A percentile compares a stretch with the other conserved stretches of the same genome.
These are phyloP conservation scores for Solanum tarapatanum DNA, from an alignment of 257 asterid species.

Conservation along the genomic window DNA sequence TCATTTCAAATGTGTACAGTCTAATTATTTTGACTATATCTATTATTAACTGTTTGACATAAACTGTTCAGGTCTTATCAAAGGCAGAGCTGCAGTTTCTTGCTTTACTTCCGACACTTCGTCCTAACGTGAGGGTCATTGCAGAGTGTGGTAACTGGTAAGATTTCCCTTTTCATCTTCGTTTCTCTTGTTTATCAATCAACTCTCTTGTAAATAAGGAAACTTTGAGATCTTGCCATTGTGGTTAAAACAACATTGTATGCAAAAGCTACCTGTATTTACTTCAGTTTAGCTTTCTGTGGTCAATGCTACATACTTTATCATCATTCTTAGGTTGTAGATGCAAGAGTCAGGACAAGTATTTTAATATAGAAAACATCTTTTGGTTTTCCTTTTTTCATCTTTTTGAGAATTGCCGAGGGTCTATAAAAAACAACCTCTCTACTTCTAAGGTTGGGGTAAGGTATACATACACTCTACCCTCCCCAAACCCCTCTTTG, in stretches of 20 bases:
- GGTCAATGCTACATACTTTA: not conserved
- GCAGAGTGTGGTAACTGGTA: conserved; percentile 95
- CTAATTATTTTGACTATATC: not conserved
- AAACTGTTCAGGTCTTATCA: too few relatives aligned
- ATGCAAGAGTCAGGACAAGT: not conserved
- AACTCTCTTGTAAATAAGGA: not conserved
- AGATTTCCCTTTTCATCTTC: not conserved
- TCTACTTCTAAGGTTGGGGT: not conserved
- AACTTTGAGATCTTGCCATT: not conserved
- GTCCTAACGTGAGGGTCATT: conserved; percentile 69
- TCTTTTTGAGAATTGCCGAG: not conserved
- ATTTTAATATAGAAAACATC: not conserved
- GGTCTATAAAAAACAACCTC: not conserved
- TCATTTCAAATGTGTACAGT: not conserved
- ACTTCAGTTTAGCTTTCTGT: not conserved
- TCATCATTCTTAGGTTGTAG: not conserved
- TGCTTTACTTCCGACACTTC: not conserved
- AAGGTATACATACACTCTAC: not conserved
- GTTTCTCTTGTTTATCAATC: not conserved
- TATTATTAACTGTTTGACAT: too few relatives aligned
- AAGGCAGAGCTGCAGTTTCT: too few relatives aligned
- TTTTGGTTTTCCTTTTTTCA: not conserved
- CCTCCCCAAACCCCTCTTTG: not conserved
- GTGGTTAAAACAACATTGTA: not conserved
- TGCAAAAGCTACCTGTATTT: not conserved